Conservation (phyloP, 1,139 yeast species). For the Geotrichum klebahnii region DNA sequence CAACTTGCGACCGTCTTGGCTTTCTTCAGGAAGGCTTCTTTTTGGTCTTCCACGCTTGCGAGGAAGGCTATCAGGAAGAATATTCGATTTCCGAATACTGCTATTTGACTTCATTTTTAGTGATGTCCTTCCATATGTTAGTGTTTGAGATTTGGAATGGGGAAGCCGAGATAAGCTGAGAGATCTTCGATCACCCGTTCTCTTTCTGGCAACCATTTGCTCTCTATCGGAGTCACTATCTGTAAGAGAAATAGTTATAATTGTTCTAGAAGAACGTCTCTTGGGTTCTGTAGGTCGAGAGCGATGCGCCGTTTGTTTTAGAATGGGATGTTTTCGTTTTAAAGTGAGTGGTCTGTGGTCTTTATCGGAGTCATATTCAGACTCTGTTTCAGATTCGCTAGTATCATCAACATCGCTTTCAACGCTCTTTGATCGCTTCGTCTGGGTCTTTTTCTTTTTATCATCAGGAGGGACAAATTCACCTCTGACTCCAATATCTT, state of each 20-base stretch:
- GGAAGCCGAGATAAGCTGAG: not conserved
- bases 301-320: not conserved
- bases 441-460: conserved; percentile 9
- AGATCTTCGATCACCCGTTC: not conserved
- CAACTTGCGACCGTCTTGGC: not conserved
- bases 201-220: not conserved
- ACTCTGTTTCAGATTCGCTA: not conserved
- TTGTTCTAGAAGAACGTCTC: too few species aligned
- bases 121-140: not conserved
- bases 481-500: conserved; percentile 20
- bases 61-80: not conserved
- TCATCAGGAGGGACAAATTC: conserved; percentile 18
- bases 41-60: conserved; percentile 6
- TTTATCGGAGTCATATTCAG: not conserved
- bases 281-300: too few species aligned
- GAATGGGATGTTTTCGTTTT: not conserved
- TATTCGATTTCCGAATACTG: not conserved
- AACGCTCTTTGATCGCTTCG: too few species aligned
- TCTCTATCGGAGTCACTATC: too few species aligned
- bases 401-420: not conserved
- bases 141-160: not conserved
- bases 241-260: too few species aligned
- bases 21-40: not conserved
- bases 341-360: too few species aligned
- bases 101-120: not conserved